Base-by-base conservation (phyloP, 2,329 filamentous ascomycete species). In the Talaromyces sp. region DNA sequence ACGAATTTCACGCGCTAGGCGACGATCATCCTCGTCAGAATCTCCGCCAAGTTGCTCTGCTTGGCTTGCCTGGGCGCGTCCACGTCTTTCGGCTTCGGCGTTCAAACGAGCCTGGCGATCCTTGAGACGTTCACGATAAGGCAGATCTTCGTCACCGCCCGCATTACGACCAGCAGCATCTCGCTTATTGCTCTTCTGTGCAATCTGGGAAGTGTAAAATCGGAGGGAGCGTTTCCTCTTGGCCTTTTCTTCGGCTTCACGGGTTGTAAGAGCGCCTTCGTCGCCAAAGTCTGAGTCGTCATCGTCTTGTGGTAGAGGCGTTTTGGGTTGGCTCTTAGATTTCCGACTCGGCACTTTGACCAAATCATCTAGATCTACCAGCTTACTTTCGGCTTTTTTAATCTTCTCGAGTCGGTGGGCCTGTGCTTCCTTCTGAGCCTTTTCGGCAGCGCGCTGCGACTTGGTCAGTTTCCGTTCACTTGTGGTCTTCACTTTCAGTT, bases 141-240 rank as follows among this genome's bases (percentile, higher is more conserved):
- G 95, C 57, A 82, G 59, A 81, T 92, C 66, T 70, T 83, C 63
- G 77, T 84, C 65, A 73, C 83, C 61, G 76, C 82, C 60, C 80
- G 88, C 64, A 84, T 90, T 73, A 81, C 87, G 46, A 81, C 87
- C 64, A 84, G 89, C 75, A 78, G 78, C 63, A 69, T 86, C 67
- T 72, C 82, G 90, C 73, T 91, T 93, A 78, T 91, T 96, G 60
- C 91, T 87, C 77, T 97, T 98, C 74, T 98, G 93, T 29, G 90
- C 89, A 66, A 99, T 95, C 73, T 99, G 95, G 3, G 93, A 96
- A 2, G 96, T 98, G 83, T 99, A 99, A 82, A 99, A 99, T 64
- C 92, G 89, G 61, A 99, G 84, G 65, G 86, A 91, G 81, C 96
- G 96, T 82, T 95, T 96, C 75, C 90, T 90, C 62, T 86, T 85